phyloP scores from a whole-genome alignment of 163 green algal genomes.

The Prototheca wickerhamii region DNA sequence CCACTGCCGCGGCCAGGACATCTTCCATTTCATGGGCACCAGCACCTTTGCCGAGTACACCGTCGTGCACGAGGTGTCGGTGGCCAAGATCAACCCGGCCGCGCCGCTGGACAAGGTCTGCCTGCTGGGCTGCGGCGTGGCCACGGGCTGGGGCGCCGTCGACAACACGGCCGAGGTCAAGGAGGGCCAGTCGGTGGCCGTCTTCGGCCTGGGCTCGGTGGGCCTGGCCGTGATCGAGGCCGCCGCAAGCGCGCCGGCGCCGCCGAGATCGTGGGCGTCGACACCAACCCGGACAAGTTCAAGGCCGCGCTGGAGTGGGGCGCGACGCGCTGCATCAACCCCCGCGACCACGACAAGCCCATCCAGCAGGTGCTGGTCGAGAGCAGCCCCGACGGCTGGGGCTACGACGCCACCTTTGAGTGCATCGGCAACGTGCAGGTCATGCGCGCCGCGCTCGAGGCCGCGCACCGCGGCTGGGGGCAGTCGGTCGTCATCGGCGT shows the following conservation, averaged over 20 bases:
- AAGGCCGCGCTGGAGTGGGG: conserved; percentile 75
- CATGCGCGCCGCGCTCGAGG: conserved; percentile 93
- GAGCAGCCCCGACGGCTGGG: conserved; percentile 73
- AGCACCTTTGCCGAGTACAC: conserved; percentile 79
- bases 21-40: conserved; percentile 95
- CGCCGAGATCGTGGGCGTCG: conserved; percentile 78
- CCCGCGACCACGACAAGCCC: conserved; percentile 70
- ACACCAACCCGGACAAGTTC: conserved; percentile 89
- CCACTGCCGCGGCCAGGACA: conserved; percentile 67
- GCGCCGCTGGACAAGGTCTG: conserved; percentile 82
- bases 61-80: conserved; percentile 89
- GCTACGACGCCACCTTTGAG: conserved; percentile 94
- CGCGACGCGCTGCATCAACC: conserved; percentile 90
- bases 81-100: conserved; percentile 78
- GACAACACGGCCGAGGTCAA: conserved; percentile 95
- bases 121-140: conserved; percentile 86
- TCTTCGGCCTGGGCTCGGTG: conserved; percentile 95
- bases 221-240: conserved; percentile 85
- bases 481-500: conserved; percentile 90
- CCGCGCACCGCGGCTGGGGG: conserved; percentile 86
- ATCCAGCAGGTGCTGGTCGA: conserved; percentile 83
- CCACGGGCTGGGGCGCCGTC: conserved; percentile 86
- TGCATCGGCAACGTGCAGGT: conserved; percentile 74
- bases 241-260: conserved; percentile 61
- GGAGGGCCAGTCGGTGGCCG: conserved; percentile 71